Evolutionary conservation across 2,329 filamentous ascomycete species (phyloP).

Genomic region (Talaromyces sp.): DNA sequence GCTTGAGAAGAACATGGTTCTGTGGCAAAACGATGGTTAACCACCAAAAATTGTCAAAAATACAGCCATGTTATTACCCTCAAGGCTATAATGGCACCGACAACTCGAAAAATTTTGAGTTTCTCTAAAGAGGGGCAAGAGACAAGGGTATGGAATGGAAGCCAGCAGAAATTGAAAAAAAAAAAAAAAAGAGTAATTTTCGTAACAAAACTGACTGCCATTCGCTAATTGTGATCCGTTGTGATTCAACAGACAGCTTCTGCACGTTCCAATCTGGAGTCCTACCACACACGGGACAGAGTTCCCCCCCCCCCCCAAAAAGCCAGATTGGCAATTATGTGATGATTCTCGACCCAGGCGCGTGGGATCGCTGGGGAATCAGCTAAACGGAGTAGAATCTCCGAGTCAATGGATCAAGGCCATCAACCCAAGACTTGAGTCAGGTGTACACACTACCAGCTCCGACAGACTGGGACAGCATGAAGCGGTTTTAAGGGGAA

Average conservation of each 20-base stretch:
- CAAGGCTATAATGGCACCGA: too few relatives aligned
- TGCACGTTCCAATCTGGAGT: conserved; percentile 20
- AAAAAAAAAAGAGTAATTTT: conserved; percentile 1
- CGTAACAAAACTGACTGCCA: neutral
- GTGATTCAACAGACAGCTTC: conserved; percentile 19
- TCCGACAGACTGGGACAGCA: conserved; percentile 11
- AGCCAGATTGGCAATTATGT: too few relatives aligned
- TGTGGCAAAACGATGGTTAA: neutral
- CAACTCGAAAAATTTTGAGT: neutral
- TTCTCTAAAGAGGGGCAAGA: neutral
- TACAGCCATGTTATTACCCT: too few relatives aligned
- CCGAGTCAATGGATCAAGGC: neutral
- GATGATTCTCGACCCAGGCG: too few relatives aligned
- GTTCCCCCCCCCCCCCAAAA: conserved; percentile 1
- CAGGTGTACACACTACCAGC: neutral
- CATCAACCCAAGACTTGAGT: neutral
- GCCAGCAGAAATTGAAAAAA: neutral
- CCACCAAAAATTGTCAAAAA: too few relatives aligned
- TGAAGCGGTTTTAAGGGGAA: conserved; percentile 3
- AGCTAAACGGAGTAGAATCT: neutral
- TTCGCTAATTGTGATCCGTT: conserved; percentile 19
- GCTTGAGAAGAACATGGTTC: neutral
- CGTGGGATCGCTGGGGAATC: neutral
- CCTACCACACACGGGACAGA: conserved; percentile 16
- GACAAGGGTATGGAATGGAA: neutral